Base-by-base conservation (phyloP, 345 rosid species). In the Camelina neglecta region DNA sequence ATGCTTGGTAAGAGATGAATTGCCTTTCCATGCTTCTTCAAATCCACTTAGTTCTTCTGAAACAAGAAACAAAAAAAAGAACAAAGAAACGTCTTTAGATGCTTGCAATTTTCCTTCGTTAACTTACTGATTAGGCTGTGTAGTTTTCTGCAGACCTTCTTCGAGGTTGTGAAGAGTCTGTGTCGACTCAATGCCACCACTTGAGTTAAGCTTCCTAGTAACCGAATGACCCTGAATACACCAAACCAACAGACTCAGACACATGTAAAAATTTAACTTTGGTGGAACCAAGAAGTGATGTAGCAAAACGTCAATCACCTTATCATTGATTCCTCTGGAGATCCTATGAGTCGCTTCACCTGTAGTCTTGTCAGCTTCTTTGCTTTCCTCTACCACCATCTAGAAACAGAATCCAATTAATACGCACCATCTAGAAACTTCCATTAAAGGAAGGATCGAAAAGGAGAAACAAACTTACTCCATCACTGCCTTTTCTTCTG, bases 311-410 rank as follows among this genome's bases (percentile, higher is more conserved):
- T 35, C 48, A 64, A 47, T 81, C 47, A 90, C 98, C 90, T 89
- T 89, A 74, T 92, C 93, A 63, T 88, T 82, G 58, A 94, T 89
- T 60, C 93, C 96, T 83, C 92, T 83, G 0, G 96, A 87, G 75
- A 92, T 85, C 72, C 86, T 86, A 79, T 94, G 97, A 10, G 86
- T 76, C 36, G 97, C 97, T 79, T 84, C 88, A 83, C 95, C 89
- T 0, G 92, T 84, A 62, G 87, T 82, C 73, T 49, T 82, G 83
- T 94, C 92, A 2, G 98, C 97, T 79, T 90, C 92, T 79, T 80
- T 89, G 82, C 85, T 85, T 82, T 94, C 98, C 87, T 92, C 97
- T 50, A 90, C 49, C 75, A 87, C 73, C 29, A 79, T 83, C 98
- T 94, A 81, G 7, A 71, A 54, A 59, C 71, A 65, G 11, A 48